A percentile compares a stretch with the other conserved stretches of the same genome.
These are phyloP conservation scores for Boletus sensibilis DNA, from an alignment of 768 basidiomycete genomes.

Conservation along the genomic window DNA sequence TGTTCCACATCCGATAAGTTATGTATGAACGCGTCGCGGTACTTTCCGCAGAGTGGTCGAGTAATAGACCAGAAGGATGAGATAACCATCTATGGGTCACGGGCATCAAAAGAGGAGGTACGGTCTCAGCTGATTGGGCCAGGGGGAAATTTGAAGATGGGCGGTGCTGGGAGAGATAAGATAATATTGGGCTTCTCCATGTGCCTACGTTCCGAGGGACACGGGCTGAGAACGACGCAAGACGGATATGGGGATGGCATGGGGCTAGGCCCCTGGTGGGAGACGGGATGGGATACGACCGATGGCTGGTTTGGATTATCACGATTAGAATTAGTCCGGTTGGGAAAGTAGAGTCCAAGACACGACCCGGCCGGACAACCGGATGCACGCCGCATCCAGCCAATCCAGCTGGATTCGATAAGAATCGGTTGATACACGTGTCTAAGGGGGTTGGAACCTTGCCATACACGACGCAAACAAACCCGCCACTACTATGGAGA, in stretches of 20 bases:
- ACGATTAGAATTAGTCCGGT: not conserved
- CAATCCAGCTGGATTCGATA: not conserved
- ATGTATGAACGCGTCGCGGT: not conserved
- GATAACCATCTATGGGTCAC: constrained; percentile 8
- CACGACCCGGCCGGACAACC: not conserved
- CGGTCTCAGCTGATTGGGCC: constrained; percentile 2
- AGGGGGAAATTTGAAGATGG: not conserved
- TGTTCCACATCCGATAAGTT: constrained; percentile 1
- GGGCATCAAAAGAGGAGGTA: constrained; percentile 17
- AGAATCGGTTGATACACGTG: not conserved
- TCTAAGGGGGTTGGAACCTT: not conserved
- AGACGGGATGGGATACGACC: not conserved
- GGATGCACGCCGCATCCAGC: not conserved
- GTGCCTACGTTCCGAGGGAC: constrained; percentile 11
- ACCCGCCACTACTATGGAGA: not conserved
- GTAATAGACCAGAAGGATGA: too few relatives aligned
- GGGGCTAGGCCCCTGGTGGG: not conserved
- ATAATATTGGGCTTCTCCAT: constrained; percentile 9
- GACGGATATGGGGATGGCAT: constrained; percentile 1
- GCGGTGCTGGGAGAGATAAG: constrained; percentile 18
- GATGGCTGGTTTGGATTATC: not conserved
- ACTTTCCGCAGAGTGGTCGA: too few relatives aligned
- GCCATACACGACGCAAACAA: not conserved
- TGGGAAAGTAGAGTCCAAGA: not conserved
- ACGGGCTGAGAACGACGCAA: constrained; percentile 9